Evolutionary conservation across 192 early-diverging fungal species (phyloP), one percentile per base, ranked within the genome.

Genomic region (Haplosporangium gracile): DNA sequence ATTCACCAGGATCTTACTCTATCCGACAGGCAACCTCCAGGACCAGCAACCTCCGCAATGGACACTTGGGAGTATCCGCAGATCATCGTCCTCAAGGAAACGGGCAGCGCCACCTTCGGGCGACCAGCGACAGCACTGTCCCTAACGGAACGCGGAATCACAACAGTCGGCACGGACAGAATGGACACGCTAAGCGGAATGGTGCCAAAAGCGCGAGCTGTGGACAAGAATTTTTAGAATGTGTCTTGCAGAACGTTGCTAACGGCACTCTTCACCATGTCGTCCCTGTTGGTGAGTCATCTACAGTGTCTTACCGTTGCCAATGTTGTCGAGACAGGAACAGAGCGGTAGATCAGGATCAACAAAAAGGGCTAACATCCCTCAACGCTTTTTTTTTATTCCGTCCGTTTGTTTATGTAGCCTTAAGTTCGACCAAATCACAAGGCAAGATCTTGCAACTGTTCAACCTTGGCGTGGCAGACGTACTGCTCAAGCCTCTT

Each of bases 401-500:
- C 11, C 8, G n/a, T 63, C 11, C 7, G 26, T 63, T 63, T 26
- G 60, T 63, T 63, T 63, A 32, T 70, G 15, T 73, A 88, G 81
- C 86, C 24, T 65, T 88, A 13, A 81, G 80, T 74, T 83, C 81
- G 29, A 29, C 76, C n/a, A 72, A 36, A 72, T 83, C 82, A 18
- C 82, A 82, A 45, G 80, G 89, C 24, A 89, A 89, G 38, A 91
- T 92, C 80, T 26, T 85, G 34, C 82, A 90, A 38, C 87, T 91
- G 42, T 81, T 93, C 55, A 87, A 93, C 22, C 68, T 88, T 36
- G 92, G 92, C 13, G 91, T 91, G n/a, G 88, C 79, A 10, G 92
- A 93, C 80, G 91, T 88, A 77, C 57, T 93, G 55, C 34, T 93
- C 22, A 93, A 92, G 81, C 92, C 92, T 18, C 73, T 93, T 53